phyloP scores from a whole-genome alignment of 1,284 basidiomycete genomes.

The Rhodotorula sp. region DNA sequence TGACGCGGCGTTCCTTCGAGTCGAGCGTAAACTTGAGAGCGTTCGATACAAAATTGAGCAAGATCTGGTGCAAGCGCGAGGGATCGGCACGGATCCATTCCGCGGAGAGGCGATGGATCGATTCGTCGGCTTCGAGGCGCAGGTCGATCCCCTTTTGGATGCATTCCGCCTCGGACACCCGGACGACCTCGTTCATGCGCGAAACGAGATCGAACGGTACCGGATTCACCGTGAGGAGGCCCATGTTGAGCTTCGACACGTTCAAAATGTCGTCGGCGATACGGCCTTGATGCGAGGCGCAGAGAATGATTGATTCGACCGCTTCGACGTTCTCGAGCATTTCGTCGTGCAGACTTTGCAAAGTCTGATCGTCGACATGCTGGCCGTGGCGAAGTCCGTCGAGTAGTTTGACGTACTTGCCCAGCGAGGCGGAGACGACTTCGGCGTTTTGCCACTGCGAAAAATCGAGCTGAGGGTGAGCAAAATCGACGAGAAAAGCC shows the following conservation, averaged over 20 bases:
- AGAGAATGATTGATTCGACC: conserved; percentile 45
- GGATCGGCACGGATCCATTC: conserved; percentile 37
- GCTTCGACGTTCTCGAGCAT: conserved; percentile 45
- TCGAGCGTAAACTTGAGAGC: conserved; percentile 32
- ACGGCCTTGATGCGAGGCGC: conserved; percentile 42
- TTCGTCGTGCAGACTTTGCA: conserved; percentile 37
- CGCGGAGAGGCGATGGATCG: conserved; percentile 21
- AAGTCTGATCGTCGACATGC: neutral
- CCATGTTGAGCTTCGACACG: conserved; percentile 43
- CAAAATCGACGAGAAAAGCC: neutral
- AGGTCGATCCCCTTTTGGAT: conserved; percentile 39
- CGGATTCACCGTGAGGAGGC: conserved; percentile 34
- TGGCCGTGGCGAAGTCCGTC: conserved; percentile 24
- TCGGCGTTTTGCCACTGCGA: conserved; percentile 41
- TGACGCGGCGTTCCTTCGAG: conserved; percentile 12
- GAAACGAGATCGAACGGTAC: conserved; percentile 32
- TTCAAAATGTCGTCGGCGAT: conserved; percentile 45
- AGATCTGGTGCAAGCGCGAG: conserved; percentile 39
- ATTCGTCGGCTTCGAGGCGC: conserved; percentile 4
- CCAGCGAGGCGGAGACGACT: conserved; percentile 35
- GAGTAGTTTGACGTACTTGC: conserved; percentile 30
- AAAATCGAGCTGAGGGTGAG: conserved; percentile 6
- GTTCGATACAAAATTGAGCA: conserved; percentile 44
- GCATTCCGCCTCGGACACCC: conserved; percentile 40
- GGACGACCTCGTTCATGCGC: conserved; percentile 33